Conservation (phyloP, 2,329 filamentous ascomycete genomes). For the Cladorrhinum sp. region DNA sequence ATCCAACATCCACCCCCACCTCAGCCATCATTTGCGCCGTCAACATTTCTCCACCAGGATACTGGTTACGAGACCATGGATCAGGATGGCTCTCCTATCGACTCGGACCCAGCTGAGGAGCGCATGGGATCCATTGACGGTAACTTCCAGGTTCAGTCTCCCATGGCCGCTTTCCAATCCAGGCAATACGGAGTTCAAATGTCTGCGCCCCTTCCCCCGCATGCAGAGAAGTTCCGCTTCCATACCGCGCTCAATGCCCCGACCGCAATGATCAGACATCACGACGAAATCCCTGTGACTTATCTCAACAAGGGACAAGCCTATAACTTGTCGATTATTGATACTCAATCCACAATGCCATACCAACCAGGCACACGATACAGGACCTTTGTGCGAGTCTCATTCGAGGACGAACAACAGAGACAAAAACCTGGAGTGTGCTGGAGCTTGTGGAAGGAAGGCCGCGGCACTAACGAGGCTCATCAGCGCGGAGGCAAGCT, state of each 20-base stretch:
- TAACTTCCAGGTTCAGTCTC: constrained; percentile 59
- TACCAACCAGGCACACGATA: constrained; percentile 65
- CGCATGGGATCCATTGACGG: constrained; percentile 57
- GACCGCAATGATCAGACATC: constrained; percentile 90
- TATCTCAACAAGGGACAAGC: constrained; percentile 98
- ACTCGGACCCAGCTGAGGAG: constrained; percentile 50
- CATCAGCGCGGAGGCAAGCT: constrained; percentile 90
- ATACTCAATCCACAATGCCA: constrained; percentile 64
- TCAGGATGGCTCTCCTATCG: constrained; percentile 67
- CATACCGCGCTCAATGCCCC: constrained; percentile 88
- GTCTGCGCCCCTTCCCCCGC: constrained; percentile 47
- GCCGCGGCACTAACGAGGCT: constrained; percentile 89
- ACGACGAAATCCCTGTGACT: constrained; percentile 91
- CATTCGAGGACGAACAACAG: constrained; percentile 95
- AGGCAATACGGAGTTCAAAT: constrained; percentile 46
- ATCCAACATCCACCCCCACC: constrained; percentile 53
- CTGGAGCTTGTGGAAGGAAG: constrained; percentile 90
- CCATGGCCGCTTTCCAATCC: constrained; percentile 56
- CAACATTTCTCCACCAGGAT: constrained; percentile 77
- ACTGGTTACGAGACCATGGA: constrained; percentile 78
- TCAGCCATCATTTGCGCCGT: constrained; percentile 67
- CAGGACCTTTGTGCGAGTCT: constrained; percentile 89
- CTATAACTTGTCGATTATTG: constrained; percentile 80
- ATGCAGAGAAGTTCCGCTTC: constrained; percentile 77
- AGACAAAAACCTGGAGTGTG: constrained; percentile 68